Percentiles rank a stretch among this genome's conserved stretches.
Conservation (phyloP, 2,329 filamentous ascomycete species). For the Botrytis aclada region DNA sequence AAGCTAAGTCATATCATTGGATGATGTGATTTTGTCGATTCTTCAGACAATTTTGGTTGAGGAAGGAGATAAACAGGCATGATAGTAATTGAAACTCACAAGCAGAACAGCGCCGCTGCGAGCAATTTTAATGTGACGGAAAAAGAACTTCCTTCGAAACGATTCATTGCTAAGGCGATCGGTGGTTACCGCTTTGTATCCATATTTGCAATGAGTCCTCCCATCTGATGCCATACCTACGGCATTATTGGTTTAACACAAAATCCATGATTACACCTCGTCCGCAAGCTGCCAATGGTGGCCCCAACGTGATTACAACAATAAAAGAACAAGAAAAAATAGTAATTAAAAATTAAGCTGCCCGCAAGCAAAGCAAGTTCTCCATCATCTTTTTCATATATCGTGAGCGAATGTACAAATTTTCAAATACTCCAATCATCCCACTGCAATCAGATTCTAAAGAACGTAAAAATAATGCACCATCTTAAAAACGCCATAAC, state of each 20-base stretch:
- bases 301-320: not conserved
- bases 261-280: not conserved
- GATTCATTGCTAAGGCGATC: not conserved
- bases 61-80: not conserved
- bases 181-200: not conserved
- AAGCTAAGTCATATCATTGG: not conserved
- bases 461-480: not conserved
- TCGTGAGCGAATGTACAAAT: constrained; percentile 3
- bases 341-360: not conserved
- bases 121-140: not conserved
- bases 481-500: not conserved
- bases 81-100: not conserved
- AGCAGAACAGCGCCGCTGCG: not conserved
- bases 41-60: not conserved
- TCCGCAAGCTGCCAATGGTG: not conserved
- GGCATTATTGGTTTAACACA: not conserved
- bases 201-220: not conserved
- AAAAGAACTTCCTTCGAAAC: not conserved
- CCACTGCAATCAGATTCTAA: not conserved
- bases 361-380: not conserved
- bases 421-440: not conserved
- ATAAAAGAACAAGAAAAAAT: not conserved
- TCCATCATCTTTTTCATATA: not conserved
- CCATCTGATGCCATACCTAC: not conserved
- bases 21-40: not conserved